phyloP scores from a whole-genome alignment of 805 yeast genomes.

The Ogataea minuta region DNA sequence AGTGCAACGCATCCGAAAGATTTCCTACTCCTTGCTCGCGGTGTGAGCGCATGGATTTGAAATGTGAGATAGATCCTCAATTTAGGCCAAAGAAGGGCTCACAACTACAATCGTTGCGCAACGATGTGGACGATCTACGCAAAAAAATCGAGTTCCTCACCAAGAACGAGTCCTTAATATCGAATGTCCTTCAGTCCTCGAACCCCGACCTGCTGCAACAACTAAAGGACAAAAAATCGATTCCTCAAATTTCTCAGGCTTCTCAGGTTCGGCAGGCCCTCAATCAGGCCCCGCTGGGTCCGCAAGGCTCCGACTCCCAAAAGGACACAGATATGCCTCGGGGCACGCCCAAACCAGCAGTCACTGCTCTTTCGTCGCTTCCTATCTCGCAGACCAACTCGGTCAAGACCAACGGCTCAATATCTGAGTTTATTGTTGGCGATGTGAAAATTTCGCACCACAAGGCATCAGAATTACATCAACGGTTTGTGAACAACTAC shows the following conservation, averaged over 20 bases:
- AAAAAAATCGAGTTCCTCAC: constrained; percentile 65
- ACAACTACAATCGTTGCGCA: constrained; percentile 78
- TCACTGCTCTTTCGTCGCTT: constrained; percentile 21
- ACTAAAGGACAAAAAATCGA: constrained; percentile 1
- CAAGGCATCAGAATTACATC: constrained; percentile 73
- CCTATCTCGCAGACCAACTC: constrained; percentile 20
- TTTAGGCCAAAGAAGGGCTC: constrained; percentile 91
- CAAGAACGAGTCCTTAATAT: constrained; percentile 63
- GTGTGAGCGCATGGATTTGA: constrained; percentile 74
- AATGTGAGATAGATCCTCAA: constrained; percentile 87
- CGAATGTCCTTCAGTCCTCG: constrained; percentile 54
- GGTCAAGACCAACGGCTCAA: constrained; percentile 27
- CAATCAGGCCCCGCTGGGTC: not conserved
- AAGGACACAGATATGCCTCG: not conserved
- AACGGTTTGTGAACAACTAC: constrained; percentile 61
- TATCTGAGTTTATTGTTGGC: constrained; percentile 71
- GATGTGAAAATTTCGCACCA: constrained; percentile 64
- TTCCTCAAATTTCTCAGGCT: not conserved
- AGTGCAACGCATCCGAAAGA: constrained; percentile 84
- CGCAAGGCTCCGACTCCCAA: not conserved
- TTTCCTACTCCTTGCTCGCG: constrained; percentile 81
- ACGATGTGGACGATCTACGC: constrained; percentile 80
- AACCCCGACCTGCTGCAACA: constrained; percentile 6
- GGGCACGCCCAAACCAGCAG: constrained; percentile 14
- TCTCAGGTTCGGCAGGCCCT: not conserved